A percentile compares a stretch with the other conserved stretches of the same genome.
phyloP scores from a whole-genome alignment of 2,329 filamentous ascomycete species.

The Scedosporium boydii region DNA sequence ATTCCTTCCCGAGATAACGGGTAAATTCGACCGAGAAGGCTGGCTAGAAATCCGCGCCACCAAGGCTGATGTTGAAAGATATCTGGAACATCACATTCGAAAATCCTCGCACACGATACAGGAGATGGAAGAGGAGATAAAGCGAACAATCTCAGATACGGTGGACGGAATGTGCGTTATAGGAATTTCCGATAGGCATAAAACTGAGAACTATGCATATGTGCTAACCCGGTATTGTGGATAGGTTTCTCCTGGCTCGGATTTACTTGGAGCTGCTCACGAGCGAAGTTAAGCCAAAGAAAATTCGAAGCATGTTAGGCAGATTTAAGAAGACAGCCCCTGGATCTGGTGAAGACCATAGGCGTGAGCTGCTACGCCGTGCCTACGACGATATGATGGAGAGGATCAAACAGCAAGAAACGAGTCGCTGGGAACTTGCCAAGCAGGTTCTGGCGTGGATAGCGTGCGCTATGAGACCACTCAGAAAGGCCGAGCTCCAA shows the following conservation, averaged over 20 bases:
- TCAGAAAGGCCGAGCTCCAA: conserved; percentile 26
- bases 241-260: not conserved
- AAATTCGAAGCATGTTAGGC: conserved; percentile 13
- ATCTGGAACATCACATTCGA: conserved; percentile 5
- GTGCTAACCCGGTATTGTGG: not conserved
- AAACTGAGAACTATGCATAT: not conserved
- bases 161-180: conserved; percentile 7
- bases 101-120: not conserved
- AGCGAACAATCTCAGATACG: not conserved
- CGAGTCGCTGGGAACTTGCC: conserved; percentile 23
- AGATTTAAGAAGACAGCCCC: conserved; percentile 20
- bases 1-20: conserved; percentile 7
- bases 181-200: not conserved
- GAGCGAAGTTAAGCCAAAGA: conserved; percentile 17
- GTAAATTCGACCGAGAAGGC: not conserved
- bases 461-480: conserved; percentile 21
- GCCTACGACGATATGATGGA: conserved; percentile 32
- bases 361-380: not conserved
- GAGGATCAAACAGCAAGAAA: conserved; percentile 27
- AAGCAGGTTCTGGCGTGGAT: conserved; percentile 31
- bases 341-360: conserved; percentile 21
- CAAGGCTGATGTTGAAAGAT: conserved; percentile 8
- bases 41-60: conserved; percentile 8
- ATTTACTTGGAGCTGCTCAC: conserved; percentile 13
- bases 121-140: conserved; percentile 9